Evolutionary conservation across 2,329 filamentous ascomycete species (phyloP).

Genomic region (Corniculantispora saksenae): DNA sequence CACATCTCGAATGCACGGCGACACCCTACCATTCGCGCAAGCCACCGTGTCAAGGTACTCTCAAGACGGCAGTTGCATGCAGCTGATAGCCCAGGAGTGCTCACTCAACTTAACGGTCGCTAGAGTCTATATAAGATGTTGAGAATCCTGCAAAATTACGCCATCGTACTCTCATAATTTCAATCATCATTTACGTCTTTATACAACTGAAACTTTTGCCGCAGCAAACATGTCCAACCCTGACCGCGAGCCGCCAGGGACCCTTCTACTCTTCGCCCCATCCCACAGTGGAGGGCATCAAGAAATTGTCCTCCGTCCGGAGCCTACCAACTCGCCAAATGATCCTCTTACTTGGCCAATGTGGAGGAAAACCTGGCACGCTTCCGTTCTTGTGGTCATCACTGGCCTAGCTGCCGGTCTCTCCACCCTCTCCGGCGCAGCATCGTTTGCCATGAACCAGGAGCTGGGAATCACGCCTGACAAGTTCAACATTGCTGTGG

Average conservation of each 20-base stretch:
- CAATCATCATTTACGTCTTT: background rate
- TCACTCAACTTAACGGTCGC: background rate
- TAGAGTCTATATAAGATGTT: background rate
- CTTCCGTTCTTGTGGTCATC: conserved; percentile 52
- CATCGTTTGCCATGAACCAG: conserved; percentile 49
- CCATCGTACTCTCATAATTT: background rate
- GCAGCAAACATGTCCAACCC: background rate
- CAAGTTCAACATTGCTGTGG: conserved; percentile 57
- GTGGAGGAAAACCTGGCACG: conserved; percentile 51
- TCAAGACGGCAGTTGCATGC: background rate
- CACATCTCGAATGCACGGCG: background rate
- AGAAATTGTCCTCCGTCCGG: conserved; percentile 54
- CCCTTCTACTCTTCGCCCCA: background rate
- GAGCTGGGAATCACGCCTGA: conserved; percentile 53
- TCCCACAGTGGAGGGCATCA: conserved; percentile 25
- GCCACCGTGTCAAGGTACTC: background rate
- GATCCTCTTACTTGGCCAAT: conserved; percentile 54
- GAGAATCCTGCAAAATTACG: background rate
- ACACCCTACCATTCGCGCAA: background rate
- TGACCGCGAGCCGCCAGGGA: conserved; percentile 6
- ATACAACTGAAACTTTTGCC: background rate
- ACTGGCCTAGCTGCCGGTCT: conserved; percentile 57
- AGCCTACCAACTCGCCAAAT: conserved; percentile 53
- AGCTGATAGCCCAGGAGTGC: background rate
- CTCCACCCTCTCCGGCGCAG: conserved; percentile 56